These are phyloP conservation scores for Yamadazyma blattariae DNA, from an alignment of 1,139 yeast genomes.

Conservation along the genomic window DNA sequence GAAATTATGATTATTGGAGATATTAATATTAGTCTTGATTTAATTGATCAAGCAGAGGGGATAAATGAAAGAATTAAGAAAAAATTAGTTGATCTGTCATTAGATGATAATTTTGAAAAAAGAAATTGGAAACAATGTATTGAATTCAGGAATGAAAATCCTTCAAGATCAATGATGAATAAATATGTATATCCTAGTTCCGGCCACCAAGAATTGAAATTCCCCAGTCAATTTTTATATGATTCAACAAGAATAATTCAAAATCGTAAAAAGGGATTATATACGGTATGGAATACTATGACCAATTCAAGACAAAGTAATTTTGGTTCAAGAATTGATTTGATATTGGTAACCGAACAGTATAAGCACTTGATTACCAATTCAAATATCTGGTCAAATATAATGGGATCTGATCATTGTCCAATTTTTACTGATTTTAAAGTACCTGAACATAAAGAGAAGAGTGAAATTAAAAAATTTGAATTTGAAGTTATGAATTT, in stretches of 20 bases:
- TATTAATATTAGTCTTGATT: conserved; percentile 73
- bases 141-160: conserved; percentile 39
- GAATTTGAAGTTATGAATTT: conserved; percentile 56
- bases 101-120: conserved; percentile 38
- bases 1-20: conserved; percentile 83
- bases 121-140: conserved; percentile 35
- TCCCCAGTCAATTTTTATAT: conserved; percentile 33
- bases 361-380: conserved; percentile 31
- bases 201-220: conserved; percentile 4
- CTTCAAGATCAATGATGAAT: conserved; percentile 45
- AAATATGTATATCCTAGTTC: conserved; percentile 24
- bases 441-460: conserved; percentile 4
- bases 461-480: conserved; percentile 17
- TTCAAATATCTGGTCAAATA: conserved; percentile 66
- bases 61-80: conserved; percentile 42
- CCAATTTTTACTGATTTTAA: conserved; percentile 75
- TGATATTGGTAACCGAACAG: conserved; percentile 49
- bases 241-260: conserved; percentile 66
- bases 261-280: conserved; percentile 61
- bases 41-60: conserved; percentile 79
- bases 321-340: conserved; percentile 85
- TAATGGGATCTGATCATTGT: conserved; percentile 92
- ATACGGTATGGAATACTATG: conserved; percentile 90
- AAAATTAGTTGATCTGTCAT: conserved; percentile 17
- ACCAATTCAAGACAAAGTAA: conserved; percentile 78